A percentile compares a stretch with the other conserved stretches of the same genome.
phyloP scores from a whole-genome alignment of 1,284 basidiomycete species.

The Malassezia vespertilionis region DNA sequence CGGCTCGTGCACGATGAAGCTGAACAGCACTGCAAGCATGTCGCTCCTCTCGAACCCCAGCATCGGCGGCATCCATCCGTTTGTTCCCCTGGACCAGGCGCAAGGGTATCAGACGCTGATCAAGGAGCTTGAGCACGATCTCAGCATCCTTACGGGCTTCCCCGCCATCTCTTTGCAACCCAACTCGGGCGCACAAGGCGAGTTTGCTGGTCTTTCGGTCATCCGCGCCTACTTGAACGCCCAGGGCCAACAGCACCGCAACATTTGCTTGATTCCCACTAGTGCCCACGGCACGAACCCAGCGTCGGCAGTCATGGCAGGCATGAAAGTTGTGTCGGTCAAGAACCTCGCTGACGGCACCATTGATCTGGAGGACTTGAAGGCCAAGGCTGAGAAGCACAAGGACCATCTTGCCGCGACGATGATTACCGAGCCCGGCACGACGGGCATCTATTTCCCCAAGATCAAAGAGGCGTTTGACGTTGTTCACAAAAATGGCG shows the following conservation, averaged over 20 bases:
- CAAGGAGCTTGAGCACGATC: constrained; percentile 76
- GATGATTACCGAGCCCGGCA: constrained; percentile 72
- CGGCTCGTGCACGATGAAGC: constrained; percentile 57
- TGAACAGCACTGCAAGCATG: constrained; percentile 64
- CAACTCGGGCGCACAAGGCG: constrained; percentile 90
- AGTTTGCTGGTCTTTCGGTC: constrained; percentile 84
- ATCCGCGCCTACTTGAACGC: constrained; percentile 89
- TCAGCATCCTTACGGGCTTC: constrained; percentile 90
- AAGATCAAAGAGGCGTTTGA: constrained; percentile 82
- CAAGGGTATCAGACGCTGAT: constrained; percentile 75
- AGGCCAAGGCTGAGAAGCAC: constrained; percentile 76
- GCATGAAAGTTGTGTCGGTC: constrained; percentile 85
- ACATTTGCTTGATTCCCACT: constrained; percentile 86
- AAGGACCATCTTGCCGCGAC: constrained; percentile 85
- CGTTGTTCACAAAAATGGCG: constrained; percentile 86
- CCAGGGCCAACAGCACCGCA: constrained; percentile 69
- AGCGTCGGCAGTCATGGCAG: constrained; percentile 83
- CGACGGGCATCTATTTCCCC: constrained; percentile 91
- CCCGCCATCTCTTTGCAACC: constrained; percentile 87
- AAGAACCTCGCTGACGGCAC: constrained; percentile 78
- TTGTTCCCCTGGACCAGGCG: constrained; percentile 79
- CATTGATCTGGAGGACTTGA: constrained; percentile 75
- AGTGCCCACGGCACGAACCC: constrained; percentile 78
- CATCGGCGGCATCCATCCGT: constrained; percentile 80
- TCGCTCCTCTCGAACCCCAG: constrained; percentile 87